Evolutionary conservation across 2,329 filamentous ascomycete species (phyloP).

Genomic region (Aspergillus piperis): DNA sequence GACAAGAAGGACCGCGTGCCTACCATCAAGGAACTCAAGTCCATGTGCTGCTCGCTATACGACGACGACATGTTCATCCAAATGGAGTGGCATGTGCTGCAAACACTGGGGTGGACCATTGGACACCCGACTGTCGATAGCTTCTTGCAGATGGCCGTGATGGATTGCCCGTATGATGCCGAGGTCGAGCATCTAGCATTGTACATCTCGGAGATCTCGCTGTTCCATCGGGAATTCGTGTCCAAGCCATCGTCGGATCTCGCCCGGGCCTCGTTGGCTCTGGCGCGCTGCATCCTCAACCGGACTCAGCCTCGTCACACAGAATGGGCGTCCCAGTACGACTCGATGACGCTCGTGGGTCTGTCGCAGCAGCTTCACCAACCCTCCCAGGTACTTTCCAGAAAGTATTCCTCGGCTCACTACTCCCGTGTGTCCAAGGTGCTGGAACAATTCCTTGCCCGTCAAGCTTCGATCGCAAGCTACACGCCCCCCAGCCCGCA

Average conservation of each 20-base stretch:
- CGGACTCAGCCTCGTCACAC: conserved; percentile 73
- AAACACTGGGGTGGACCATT: conserved; percentile 94
- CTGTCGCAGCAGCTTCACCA: conserved; percentile 67
- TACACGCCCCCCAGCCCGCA: conserved; percentile 46
- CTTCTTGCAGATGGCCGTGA: conserved; percentile 84
- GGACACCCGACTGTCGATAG: conserved; percentile 95
- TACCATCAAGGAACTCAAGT: conserved; percentile 93
- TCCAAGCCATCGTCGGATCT: conserved; percentile 88
- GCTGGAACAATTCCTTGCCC: conserved; percentile 67
- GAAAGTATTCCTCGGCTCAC: conserved; percentile 69
- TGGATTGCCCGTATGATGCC: conserved; percentile 72
- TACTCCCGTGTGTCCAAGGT: conserved; percentile 65
- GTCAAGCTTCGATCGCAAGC: conserved; percentile 59
- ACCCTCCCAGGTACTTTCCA: conserved; percentile 66
- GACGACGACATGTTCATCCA: conserved; percentile 99
- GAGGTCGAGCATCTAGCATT: conserved; percentile 93
- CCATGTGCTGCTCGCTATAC: conserved; percentile 98
- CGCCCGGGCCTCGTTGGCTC: conserved; percentile 80
- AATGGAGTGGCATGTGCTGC: conserved; percentile 99
- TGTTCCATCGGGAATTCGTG: conserved; percentile 97
- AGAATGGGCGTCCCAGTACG: conserved; percentile 67
- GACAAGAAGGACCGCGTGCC: conserved; percentile 99
- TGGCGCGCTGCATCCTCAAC: conserved; percentile 82
- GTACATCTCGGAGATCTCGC: conserved; percentile 91
- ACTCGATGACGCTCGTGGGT: conserved; percentile 56